phyloP scores from a whole-genome alignment of 768 basidiomycete species.

The Serendipita sp. region DNA sequence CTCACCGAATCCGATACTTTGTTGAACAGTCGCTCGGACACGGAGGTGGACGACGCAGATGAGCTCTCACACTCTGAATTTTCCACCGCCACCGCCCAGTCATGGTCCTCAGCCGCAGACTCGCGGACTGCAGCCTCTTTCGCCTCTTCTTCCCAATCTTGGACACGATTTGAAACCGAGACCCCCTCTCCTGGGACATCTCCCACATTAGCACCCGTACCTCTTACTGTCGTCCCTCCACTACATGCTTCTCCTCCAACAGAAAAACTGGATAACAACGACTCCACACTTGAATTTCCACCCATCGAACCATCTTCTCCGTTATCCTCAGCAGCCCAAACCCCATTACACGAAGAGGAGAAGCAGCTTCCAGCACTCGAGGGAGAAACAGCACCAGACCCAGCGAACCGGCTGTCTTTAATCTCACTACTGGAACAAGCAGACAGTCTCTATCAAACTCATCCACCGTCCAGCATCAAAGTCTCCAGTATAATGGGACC shows the following conservation, averaged over 20 bases:
- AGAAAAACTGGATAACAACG: not conserved
- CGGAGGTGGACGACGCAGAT: not conserved
- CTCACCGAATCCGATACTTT: not conserved
- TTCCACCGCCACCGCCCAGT: not conserved
- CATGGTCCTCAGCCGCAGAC: not conserved
- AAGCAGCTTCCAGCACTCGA: no score
- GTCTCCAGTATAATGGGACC: slow-evolving; percentile 58
- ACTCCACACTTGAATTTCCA: slow-evolving; percentile 5
- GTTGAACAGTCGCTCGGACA: not conserved
- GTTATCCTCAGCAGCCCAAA: not conserved
- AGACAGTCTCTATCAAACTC: slow-evolving; percentile 40
- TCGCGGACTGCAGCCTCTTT: not conserved
- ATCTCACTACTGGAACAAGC: slow-evolving; percentile 38
- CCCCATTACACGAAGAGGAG: no score
- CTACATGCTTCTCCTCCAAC: not conserved
- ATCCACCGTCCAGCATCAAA: slow-evolving; percentile 42
- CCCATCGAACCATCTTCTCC: not conserved
- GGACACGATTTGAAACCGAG: not conserved
- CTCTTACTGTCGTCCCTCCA: not conserved
- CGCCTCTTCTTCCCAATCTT: not conserved
- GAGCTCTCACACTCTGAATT: not conserved
- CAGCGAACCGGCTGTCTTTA: slow-evolving; percentile 24
- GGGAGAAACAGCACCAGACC: no score
- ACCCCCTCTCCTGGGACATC: not conserved
- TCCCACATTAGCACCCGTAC: not conserved